Percentiles rank a stretch among this genome's conserved stretches.
These are phyloP conservation scores for Dioscorea zingiberensis DNA, from an alignment of 106 monocot species.

Conservation along the genomic window DNA sequence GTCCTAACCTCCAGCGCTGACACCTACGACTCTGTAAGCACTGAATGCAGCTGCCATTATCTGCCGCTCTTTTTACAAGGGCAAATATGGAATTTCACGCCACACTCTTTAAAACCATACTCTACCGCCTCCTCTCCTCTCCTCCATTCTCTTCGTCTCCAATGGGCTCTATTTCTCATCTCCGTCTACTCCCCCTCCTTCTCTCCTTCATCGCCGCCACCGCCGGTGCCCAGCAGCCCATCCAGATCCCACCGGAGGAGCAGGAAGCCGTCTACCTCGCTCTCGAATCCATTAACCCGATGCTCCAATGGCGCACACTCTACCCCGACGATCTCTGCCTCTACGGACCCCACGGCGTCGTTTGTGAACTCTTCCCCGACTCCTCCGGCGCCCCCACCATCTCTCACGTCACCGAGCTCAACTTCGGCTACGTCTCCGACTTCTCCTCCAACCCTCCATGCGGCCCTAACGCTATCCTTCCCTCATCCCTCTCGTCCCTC, in stretches of 20 bases:
- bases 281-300: constrained; percentile 48
- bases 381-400: background rate
- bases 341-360: constrained; percentile 68
- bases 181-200: constrained; percentile 3
- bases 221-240: constrained; percentile 1
- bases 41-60: background rate
- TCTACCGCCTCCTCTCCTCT: background rate
- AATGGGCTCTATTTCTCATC: too few relatives aligned
- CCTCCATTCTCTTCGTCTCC: background rate
- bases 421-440: constrained; percentile 76
- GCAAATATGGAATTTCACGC: background rate
- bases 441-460: constrained; percentile 60
- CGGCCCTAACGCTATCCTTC: constrained; percentile 21
- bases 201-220: constrained; percentile 1
- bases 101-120: background rate
- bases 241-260: constrained; percentile 25
- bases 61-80: background rate
- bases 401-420: constrained; percentile 54
- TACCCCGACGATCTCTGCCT: constrained; percentile 73
- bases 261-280: constrained; percentile 46
- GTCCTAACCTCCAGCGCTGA: background rate
- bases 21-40: background rate
- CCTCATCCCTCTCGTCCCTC: constrained; percentile 27
- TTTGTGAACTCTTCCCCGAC: constrained; percentile 46
- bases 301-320: constrained; percentile 38